Conservation (phyloP, 2,329 filamentous ascomycete genomes). For the Aspergillus hiratsukae region DNA sequence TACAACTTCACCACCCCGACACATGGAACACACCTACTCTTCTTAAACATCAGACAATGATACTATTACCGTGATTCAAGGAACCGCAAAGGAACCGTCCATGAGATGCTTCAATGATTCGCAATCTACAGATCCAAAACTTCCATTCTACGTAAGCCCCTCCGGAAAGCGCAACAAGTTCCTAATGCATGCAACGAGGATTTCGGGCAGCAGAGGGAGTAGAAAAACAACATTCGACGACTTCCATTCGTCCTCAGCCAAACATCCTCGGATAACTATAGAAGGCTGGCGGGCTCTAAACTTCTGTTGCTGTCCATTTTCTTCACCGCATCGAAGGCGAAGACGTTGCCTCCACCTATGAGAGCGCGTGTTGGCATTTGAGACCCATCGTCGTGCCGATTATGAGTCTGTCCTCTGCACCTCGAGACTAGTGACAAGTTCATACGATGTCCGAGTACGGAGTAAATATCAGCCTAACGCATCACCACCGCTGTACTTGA, state of each 20-base stretch:
- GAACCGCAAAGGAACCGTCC: neutral
- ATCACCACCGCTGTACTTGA: neutral
- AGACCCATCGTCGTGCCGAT: neutral
- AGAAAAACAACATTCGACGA: neutral
- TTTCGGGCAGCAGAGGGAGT: neutral
- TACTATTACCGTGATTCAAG: neutral
- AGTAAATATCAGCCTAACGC: neutral
- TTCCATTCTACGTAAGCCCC: neutral
- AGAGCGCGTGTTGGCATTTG: conserved; percentile 5
- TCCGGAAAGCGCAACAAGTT: neutral
- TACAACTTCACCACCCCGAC: neutral
- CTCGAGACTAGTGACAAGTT: neutral
- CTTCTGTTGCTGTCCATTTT: conserved; percentile 11
- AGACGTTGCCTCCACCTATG: conserved; percentile 14
- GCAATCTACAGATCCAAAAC: neutral
- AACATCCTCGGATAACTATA: conserved; percentile 10
- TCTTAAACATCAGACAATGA: neutral
- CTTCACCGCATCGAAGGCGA: conserved; percentile 29
- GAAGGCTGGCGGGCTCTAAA: neutral
- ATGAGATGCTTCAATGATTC: neutral
- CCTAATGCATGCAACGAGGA: neutral
- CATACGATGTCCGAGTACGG: neutral
- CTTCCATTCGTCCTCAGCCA: conserved; percentile 5
- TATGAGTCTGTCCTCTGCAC: neutral
- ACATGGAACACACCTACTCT: neutral